Percentiles rank a stretch among this genome's conserved stretches.
phyloP scores from a whole-genome alignment of 306 rosid genomes.

The Vigna hirtella region DNA sequence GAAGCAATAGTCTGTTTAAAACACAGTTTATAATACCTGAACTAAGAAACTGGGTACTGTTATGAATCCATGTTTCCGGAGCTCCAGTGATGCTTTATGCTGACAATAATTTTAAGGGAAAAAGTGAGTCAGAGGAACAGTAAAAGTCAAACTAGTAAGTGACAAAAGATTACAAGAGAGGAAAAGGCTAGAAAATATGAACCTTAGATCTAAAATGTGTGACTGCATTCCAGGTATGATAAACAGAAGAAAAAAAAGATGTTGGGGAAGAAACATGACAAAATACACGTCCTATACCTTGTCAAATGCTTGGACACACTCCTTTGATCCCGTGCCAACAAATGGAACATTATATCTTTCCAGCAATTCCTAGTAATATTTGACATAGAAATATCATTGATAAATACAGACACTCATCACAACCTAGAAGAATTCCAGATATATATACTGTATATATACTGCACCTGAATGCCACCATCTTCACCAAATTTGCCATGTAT shows the following conservation, averaged over 20 bases:
- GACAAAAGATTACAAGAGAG: conserved; percentile 9
- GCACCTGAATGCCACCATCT: conserved; percentile 97
- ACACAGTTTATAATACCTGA: conserved; percentile 61
- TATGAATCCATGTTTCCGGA: conserved; percentile 68
- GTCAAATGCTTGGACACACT: conserved; percentile 86
- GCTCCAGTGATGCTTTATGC: conserved; percentile 90
- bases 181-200: conserved; percentile 10
- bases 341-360: conserved; percentile 83
- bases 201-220: conserved; percentile 21
- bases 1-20: conserved; percentile 26
- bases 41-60: conserved; percentile 80
- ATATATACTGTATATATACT: background rate
- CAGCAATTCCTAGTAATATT: conserved; percentile 72
- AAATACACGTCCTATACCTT: conserved; percentile 60
- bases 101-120: conserved; percentile 52
- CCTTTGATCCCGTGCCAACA: conserved; percentile 93
- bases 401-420: conserved; percentile 1
- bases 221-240: conserved; percentile 4
- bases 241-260: conserved; percentile 13
- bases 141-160: conserved; percentile 15
- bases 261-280: background rate
- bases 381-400: conserved; percentile 42
- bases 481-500: conserved; percentile 96
- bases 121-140: conserved; percentile 32
- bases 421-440: conserved; percentile 26